Evolutionary conservation across 495 filamentous ascomycete species (phyloP).

Genomic region (Neurospora tetraspora): DNA sequence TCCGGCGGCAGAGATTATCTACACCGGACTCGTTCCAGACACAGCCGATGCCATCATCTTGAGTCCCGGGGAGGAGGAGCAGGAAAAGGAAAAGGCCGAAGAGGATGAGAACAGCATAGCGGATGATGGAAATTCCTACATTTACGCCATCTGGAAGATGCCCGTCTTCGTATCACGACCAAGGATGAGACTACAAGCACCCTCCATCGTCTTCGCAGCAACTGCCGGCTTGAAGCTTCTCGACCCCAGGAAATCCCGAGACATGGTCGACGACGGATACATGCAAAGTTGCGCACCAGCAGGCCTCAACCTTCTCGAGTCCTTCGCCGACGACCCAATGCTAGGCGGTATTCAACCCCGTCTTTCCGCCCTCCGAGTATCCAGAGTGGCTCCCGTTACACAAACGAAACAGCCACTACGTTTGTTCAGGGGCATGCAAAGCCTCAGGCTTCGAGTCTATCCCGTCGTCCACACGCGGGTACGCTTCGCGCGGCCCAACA

Average conservation of each 20-base stretch:
- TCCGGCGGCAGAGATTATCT: slow-evolving; percentile 55
- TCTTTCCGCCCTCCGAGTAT: slow-evolving; percentile 70
- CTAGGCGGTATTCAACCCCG: slow-evolving; percentile 57
- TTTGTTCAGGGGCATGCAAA: slow-evolving; percentile 55
- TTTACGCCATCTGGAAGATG: slow-evolving; percentile 73
- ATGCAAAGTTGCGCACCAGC: slow-evolving; percentile 65
- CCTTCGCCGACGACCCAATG: slow-evolving; percentile 59
- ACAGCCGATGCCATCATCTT: slow-evolving; percentile 53
- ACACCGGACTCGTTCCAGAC: slow-evolving; percentile 48
- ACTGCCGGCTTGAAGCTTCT: slow-evolving; percentile 55
- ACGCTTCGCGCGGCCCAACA: slow-evolving; percentile 64
- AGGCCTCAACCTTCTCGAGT: slow-evolving; percentile 72
- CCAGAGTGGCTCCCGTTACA: slow-evolving; percentile 57
- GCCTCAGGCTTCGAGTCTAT: slow-evolving; percentile 59
- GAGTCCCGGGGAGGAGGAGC: slow-evolving; percentile 32
- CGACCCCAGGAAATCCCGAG: slow-evolving; percentile 37
- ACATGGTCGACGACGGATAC: slow-evolving; percentile 53
- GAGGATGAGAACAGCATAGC: slow-evolving; percentile 8
- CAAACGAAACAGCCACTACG: slow-evolving; percentile 43
- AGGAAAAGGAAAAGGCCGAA: slow-evolving; percentile 25
- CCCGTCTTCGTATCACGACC: slow-evolving; percentile 69
- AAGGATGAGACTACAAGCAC: slow-evolving; percentile 65
- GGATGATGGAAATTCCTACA: slow-evolving; percentile 29
- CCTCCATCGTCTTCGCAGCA: slow-evolving; percentile 66
- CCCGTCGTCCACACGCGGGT: slow-evolving; percentile 79